Conservation (phyloP, 2,329 filamentous ascomycete species). For the Rhexocercosporidium sp. region DNA sequence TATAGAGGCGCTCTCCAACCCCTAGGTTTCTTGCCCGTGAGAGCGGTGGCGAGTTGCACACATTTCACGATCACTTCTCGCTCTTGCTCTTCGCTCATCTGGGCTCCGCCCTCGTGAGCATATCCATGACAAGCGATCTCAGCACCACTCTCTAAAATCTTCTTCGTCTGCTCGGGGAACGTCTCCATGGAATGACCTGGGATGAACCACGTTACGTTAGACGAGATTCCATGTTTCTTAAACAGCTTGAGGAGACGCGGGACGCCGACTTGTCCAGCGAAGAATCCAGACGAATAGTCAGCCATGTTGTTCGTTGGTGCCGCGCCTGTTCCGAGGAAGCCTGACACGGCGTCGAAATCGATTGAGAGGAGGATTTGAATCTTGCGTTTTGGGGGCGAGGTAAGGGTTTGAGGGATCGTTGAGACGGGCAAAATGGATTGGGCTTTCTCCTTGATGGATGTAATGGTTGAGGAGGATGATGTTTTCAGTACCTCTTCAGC, state of each 20-base stretch:
- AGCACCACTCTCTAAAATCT: constrained; percentile 56
- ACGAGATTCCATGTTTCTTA: constrained; percentile 53
- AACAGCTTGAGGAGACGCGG: constrained; percentile 60
- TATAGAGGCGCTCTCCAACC: constrained; percentile 59
- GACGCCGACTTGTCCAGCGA: constrained; percentile 53
- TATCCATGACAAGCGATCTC: constrained; percentile 51
- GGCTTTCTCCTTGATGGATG: constrained; percentile 16
- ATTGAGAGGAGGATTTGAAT: constrained; percentile 33
- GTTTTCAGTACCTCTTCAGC: constrained; percentile 40
- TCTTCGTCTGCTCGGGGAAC: constrained; percentile 56
- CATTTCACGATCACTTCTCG: constrained; percentile 55
- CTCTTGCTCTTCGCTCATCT: constrained; percentile 55
- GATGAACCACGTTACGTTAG: constrained; percentile 64
- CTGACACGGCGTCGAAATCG: constrained; percentile 58
- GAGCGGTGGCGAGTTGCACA: constrained; percentile 48
- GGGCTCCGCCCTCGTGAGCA: constrained; percentile 44
- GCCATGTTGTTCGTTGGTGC: constrained; percentile 56
- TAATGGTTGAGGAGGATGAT: background rate
- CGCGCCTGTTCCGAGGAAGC: constrained; percentile 61
- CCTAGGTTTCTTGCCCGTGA: constrained; percentile 51
- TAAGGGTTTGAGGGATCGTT: constrained; percentile 6
- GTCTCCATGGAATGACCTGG: constrained; percentile 64
- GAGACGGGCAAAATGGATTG: constrained; percentile 13
- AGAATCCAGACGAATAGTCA: constrained; percentile 52
- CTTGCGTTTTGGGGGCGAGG: constrained; percentile 21